Conservation (phyloP, 148 eudicot genomes). For the Silene latifolia region DNA sequence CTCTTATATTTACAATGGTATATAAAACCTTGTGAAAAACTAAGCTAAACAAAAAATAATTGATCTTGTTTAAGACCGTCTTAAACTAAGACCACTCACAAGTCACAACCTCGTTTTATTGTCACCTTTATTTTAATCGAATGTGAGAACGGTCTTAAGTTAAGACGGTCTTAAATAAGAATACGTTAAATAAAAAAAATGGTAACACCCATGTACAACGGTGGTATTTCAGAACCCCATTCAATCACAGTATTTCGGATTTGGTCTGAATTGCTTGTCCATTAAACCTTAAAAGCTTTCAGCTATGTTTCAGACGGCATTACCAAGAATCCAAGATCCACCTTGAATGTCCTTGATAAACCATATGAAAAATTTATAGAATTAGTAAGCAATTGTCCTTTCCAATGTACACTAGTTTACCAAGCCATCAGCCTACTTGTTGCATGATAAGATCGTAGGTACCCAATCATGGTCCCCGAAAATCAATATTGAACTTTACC, state of each 20-base stretch:
- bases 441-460: constrained; percentile 64
- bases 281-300: constrained; percentile 53
- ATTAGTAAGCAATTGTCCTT: constrained; percentile 51
- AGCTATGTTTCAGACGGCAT: constrained; percentile 50
- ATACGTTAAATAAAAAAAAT: too few species aligned
- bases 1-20: too few species aligned
- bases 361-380: constrained; percentile 72
- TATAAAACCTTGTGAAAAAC: too few species aligned
- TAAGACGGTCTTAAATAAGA: too few species aligned
- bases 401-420: constrained; percentile 90
- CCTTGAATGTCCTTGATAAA: constrained; percentile 37
- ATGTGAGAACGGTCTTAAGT: too few species aligned
- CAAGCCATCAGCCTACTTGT: constrained; percentile 58
- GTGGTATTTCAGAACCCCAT: constrained; percentile 62
- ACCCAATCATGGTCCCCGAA: too few species aligned
- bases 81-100: too few species aligned
- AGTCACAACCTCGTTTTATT: too few species aligned
- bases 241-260: constrained; percentile 66
- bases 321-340: constrained; percentile 39
- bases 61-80: too few species aligned
- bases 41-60: too few species aligned
- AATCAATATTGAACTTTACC: too few species aligned
- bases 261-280: constrained; percentile 91
- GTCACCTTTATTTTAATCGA: too few species aligned
- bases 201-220: constrained; percentile 33